Percentiles rank a stretch among this genome's conserved stretches.
These are phyloP conservation scores for Xylaria sp. DNA, from an alignment of 2,329 filamentous ascomycete genomes.

Conservation along the genomic window DNA sequence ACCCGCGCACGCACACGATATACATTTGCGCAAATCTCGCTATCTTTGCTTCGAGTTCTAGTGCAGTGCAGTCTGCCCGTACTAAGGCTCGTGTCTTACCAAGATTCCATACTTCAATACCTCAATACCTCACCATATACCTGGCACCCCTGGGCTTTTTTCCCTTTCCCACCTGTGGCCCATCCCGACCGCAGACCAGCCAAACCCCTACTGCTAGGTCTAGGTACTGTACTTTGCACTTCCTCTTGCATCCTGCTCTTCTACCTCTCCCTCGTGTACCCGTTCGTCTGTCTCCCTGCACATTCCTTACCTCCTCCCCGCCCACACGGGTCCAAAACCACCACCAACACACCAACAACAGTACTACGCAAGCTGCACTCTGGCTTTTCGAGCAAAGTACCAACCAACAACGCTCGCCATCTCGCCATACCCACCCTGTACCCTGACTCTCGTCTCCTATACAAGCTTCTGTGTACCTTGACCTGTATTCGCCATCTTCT, in stretches of 20 bases:
- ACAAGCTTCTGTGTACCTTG: constrained; percentile 37
- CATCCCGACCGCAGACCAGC: constrained; percentile 8
- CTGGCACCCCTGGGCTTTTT: constrained; percentile 11
- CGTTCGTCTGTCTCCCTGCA: constrained; percentile 30
- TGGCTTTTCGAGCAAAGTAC: constrained; percentile 33
- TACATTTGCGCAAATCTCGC: constrained; percentile 33
- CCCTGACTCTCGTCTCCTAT: constrained; percentile 17
- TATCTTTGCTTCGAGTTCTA: constrained; percentile 22
- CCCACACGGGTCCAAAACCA: constrained; percentile 24
- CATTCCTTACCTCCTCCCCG: constrained; percentile 33
- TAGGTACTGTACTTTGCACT: constrained; percentile 32
- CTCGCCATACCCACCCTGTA: no score
- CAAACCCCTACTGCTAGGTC: background rate
- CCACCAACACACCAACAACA: constrained; percentile 29
- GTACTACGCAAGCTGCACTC: constrained; percentile 36
- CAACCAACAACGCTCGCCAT: constrained; percentile 33
- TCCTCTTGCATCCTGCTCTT: constrained; percentile 22
- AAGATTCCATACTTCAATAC: constrained; percentile 6
- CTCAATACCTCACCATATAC: constrained; percentile 3
- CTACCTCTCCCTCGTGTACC: constrained; percentile 34
- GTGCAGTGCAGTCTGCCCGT: background rate
- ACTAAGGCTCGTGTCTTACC: constrained; percentile 32
- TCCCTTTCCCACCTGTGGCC: constrained; percentile 14
- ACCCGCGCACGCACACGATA: constrained; percentile 37
- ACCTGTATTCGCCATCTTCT: constrained; percentile 20